phyloP scores from a whole-genome alignment of 768 basidiomycete genomes.

The Aureoboletus auriporus region DNA sequence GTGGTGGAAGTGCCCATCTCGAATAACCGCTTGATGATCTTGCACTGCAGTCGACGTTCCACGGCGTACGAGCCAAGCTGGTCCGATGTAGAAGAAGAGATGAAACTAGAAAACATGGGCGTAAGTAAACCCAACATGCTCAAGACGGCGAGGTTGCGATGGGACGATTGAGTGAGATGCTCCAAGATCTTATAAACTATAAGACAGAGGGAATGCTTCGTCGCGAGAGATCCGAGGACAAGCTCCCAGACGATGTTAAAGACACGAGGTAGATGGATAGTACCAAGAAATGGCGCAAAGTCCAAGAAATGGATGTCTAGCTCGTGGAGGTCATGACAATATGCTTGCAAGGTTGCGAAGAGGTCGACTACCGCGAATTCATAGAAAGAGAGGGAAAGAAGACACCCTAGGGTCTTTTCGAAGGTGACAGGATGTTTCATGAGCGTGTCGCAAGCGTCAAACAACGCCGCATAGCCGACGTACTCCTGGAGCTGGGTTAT shows the following conservation, averaged over 20 bases:
- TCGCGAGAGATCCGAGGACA: slow-evolving; percentile 32
- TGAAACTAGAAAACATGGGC: slow-evolving; percentile 38
- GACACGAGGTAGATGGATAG: slow-evolving; percentile 57
- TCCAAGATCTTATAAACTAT: slow-evolving; percentile 61
- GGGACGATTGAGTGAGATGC: slow-evolving; percentile 52
- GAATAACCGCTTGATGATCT: slow-evolving; percentile 61
- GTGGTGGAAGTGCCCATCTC: slow-evolving; percentile 70
- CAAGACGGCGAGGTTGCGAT: slow-evolving; percentile 68
- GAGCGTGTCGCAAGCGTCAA: slow-evolving; percentile 54
- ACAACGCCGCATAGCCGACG: slow-evolving; percentile 65
- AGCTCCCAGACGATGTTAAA: slow-evolving; percentile 58
- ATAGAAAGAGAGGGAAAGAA: slow-evolving; percentile 63
- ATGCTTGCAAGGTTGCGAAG: slow-evolving; percentile 44
- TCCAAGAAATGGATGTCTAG: slow-evolving; percentile 41
- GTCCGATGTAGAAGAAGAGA: slow-evolving; percentile 19
- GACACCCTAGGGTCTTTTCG: slow-evolving; percentile 59
- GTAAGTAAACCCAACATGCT: slow-evolving; percentile 54
- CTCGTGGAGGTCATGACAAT: slow-evolving; percentile 37
- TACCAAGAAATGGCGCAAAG: slow-evolving; percentile 36
- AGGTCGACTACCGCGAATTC: slow-evolving; percentile 56
- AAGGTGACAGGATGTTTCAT: slow-evolving; percentile 42
- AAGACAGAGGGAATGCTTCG: slow-evolving; percentile 44
- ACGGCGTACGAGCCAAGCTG: slow-evolving; percentile 9
- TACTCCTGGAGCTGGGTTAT: slow-evolving; percentile 13
- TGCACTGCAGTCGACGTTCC: slow-evolving; percentile 55